Evolutionary conservation across 129 eudicot genomes (phyloP), one percentile per base, ranked within the genome.

Genomic region (Smallanthus sonchifolius): DNA sequence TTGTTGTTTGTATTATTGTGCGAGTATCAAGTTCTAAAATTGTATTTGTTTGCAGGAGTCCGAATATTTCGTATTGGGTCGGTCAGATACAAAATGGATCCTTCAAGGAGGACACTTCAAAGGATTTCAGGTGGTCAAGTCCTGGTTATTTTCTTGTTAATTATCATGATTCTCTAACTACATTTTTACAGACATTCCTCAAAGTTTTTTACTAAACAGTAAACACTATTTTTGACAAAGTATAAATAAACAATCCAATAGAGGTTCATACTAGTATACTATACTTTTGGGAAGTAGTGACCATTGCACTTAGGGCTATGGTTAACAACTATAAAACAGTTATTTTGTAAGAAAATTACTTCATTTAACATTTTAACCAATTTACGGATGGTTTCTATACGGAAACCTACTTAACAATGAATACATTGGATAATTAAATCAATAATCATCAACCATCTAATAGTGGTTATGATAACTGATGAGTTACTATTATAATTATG

Each of bases 21-120:
- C 6, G 69, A 48, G 70, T 70, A 34, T 17, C 24, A 43, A 51
- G 9, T 57, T 15, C 37, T 45, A 43, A 35, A 48, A 3, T 6
- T 48, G 36, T 16, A 19, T n/a, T 67, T 60, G 38, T 69, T 71
- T 79, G 77, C 93, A 94, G 98, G 98, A 80, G 88, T 83, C 39
- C 89, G 93, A 47, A 86, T 93, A 66, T 93, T 84, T 70, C 93
- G 96, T 57, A 78, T 94, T 82, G 98, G 98, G 61, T 75, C 83
- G 55, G 86, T 85, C 56, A 77, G 98, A 74, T 94, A 90, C 80
- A 88, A 78, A 83, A 94, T 94, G 98, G 98, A 90, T 54, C 81
- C 92, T 43, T 83, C 96, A 11, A 79, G 91, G 83, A 83, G 88
- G 77, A 90, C 96, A 14, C 93, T 94, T 73, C 98, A 88, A 47